Evolutionary conservation across 1,139 yeast genomes (phyloP).

Genomic region (Candida albicans): DNA sequence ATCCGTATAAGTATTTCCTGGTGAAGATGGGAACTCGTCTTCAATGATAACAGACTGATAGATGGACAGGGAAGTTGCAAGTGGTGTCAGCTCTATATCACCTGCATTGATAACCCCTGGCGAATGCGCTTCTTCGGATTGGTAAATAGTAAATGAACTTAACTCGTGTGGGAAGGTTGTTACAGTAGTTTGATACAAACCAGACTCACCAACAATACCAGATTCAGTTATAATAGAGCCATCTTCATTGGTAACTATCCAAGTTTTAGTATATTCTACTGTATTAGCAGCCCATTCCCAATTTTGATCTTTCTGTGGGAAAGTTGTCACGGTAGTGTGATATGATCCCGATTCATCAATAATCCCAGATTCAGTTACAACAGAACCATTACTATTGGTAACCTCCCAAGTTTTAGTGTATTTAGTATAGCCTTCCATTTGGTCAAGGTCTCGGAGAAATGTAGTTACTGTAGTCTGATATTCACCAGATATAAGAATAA

Average conservation of each 20-base stretch:
- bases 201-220: conserved; percentile 13
- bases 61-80: too few relatives aligned
- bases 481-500: too few relatives aligned
- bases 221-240: conserved; percentile 19
- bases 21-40: too few relatives aligned
- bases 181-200: conserved; percentile 2
- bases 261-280: conserved; percentile 20
- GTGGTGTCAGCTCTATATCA: too few relatives aligned
- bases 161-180: conserved; percentile 11
- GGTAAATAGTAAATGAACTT: too few relatives aligned
- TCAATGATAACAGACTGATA: too few relatives aligned
- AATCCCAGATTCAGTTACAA: conserved; percentile 12
- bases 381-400: conserved; percentile 17
- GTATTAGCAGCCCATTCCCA: too few relatives aligned
- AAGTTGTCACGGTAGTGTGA: neutral
- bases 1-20: too few relatives aligned
- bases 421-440: conserved; percentile 6
- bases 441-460: neutral
- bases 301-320: neutral
- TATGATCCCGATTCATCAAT: conserved; percentile 3
- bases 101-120: too few relatives aligned
- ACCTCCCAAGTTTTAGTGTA: conserved; percentile 11
- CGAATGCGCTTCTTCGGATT: too few relatives aligned
- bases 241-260: conserved; percentile 17
- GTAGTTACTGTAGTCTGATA: neutral